Evolutionary conservation across 192 early-diverging fungal genomes (phyloP).

Genomic region (Geranomyces variabilis): DNA sequence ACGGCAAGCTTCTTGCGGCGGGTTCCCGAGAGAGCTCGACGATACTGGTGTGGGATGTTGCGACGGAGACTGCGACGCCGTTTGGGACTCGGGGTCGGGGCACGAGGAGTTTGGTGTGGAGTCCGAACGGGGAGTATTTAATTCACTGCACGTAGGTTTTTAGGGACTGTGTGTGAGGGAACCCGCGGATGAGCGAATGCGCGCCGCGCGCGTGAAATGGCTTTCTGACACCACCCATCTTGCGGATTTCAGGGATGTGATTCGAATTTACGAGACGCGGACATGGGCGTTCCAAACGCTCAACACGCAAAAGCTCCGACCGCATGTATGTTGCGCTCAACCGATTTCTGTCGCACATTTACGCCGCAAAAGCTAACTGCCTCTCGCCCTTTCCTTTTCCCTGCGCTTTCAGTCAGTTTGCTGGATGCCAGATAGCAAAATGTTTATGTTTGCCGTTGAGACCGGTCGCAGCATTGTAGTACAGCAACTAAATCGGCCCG

Average conservation of each 20-base stretch:
- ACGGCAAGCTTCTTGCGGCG: constrained; percentile 49
- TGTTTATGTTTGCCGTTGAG: constrained; percentile 57
- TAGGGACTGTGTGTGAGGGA: background rate
- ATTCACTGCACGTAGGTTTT: constrained; percentile 45
- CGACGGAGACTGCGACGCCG: constrained; percentile 35
- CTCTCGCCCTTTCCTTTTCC: background rate
- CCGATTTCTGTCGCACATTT: background rate
- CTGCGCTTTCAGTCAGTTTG: constrained; percentile 6
- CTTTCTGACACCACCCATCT: too few species aligned
- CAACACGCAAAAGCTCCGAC: constrained; percentile 39
- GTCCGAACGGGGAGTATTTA: constrained; percentile 53
- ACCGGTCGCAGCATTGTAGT: constrained; percentile 41
- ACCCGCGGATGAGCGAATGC: background rate
- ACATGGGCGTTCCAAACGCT: constrained; percentile 44
- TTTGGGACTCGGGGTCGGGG: constrained; percentile 41
- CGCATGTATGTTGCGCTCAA: constrained; percentile 30
- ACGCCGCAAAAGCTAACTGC: background rate
- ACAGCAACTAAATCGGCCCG: constrained; percentile 18
- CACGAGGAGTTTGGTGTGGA: constrained; percentile 51
- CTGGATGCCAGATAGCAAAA: constrained; percentile 65
- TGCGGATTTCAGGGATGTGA: constrained; percentile 12
- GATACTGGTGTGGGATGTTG: constrained; percentile 53
- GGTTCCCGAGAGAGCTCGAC: constrained; percentile 37
- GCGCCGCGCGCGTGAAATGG: too few species aligned
- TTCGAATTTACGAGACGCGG: constrained; percentile 58